Percentiles rank a stretch among this genome's conserved stretches.
Conservation (phyloP, 345 rosid genomes). For the Syzygium aqueum region DNA sequence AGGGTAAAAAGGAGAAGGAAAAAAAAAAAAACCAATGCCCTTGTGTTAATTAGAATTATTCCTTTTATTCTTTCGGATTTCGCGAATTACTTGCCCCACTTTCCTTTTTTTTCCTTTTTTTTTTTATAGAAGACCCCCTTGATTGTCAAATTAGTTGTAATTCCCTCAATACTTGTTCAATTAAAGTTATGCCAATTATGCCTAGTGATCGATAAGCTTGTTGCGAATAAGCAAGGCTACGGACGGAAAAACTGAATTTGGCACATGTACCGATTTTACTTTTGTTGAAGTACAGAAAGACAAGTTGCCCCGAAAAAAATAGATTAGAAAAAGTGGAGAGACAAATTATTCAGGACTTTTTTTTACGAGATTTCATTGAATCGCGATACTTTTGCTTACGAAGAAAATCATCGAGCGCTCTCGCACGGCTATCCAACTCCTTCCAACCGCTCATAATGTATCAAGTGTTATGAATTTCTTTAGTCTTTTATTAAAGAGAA, state of each 20-base stretch:
- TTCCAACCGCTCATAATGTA: background rate
- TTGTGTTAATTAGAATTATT: background rate
- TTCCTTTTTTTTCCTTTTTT: background rate
- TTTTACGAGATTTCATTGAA: background rate
- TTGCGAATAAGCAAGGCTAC: background rate
- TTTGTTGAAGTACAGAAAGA: background rate
- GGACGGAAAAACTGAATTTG: background rate
- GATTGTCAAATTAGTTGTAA: background rate
- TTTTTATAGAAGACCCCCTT: background rate
- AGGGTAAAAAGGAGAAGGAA: background rate
- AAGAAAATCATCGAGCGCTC: background rate
- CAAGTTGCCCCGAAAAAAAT: background rate
- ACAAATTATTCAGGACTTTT: background rate
- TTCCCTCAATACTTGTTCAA: background rate
- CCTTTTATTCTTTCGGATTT: background rate
- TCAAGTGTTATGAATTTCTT: background rate
- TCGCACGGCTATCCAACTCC: background rate
- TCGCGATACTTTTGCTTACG: background rate
- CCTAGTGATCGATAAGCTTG: background rate
- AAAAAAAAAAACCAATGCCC: rapidly evolving
- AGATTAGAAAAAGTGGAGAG: background rate
- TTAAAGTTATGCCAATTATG: background rate
- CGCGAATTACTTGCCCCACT: background rate
- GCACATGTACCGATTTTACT: background rate
- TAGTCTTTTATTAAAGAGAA: background rate